Evolutionary conservation across 768 basidiomycete species (phyloP).

Genomic region (Lactarius sanguifluus): DNA sequence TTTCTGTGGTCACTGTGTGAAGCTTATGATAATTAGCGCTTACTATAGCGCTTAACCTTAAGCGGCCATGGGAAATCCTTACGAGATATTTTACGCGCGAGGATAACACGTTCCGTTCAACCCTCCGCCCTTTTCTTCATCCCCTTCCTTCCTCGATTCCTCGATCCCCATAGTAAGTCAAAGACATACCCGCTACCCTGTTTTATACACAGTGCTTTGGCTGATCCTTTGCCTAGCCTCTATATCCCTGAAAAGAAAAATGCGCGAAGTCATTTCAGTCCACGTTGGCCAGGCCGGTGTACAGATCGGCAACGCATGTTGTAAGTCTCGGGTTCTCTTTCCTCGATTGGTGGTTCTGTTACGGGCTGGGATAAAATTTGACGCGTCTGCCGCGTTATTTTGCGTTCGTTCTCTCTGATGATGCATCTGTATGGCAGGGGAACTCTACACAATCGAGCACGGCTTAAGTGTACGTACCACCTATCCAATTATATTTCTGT

Average conservation of each 20-base stretch:
- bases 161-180: conserved; percentile 31
- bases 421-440: conserved; percentile 57
- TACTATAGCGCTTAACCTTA: conserved; percentile 5
- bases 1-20: neutral
- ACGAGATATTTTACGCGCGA: conserved; percentile 23
- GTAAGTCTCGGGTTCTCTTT: conserved; percentile 53
- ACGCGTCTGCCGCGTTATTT: conserved; percentile 9
- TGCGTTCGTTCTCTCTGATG: conserved; percentile 2
- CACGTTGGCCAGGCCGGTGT: conserved; percentile 99
- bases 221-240: conserved; percentile 19
- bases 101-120: conserved; percentile 33
- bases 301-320: conserved; percentile 98
- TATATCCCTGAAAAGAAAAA: conserved; percentile 39
- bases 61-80: conserved; percentile 19
- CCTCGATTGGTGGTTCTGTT: neutral
- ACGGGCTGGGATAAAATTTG: conserved; percentile 28
- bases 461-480: conserved; percentile 80
- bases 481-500: conserved; percentile 18
- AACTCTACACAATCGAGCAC: conserved; percentile 98
- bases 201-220: conserved; percentile 3
- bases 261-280: conserved; percentile 97
- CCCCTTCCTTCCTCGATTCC: conserved; percentile 36
- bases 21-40: neutral
- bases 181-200: conserved; percentile 21
- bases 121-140: conserved; percentile 41